Conservation (phyloP, 331 rosid species). For the Malus hybrid region DNA sequence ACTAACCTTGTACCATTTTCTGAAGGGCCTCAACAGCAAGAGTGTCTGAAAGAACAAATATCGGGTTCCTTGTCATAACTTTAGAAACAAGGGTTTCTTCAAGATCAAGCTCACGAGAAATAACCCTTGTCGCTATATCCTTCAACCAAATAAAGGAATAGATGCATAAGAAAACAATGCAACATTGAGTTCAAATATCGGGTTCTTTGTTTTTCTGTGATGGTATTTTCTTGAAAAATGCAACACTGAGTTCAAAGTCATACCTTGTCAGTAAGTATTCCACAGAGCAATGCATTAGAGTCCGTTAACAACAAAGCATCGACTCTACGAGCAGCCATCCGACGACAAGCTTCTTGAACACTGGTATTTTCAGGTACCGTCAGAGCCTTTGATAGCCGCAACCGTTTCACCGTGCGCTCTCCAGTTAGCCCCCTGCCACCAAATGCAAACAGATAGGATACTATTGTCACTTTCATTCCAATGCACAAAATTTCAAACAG, state of each 20-base stretch:
- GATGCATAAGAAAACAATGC: not conserved
- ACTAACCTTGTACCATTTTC: conserved; percentile 98
- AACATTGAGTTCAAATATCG: not conserved
- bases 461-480: not conserved
- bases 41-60: conserved; percentile 85
- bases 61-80: conserved; percentile 91
- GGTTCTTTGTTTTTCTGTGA: not conserved
- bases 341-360: conserved; percentile 73
- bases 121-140: conserved; percentile 92
- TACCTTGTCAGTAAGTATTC: conserved; percentile 98
- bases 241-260: conserved; percentile 2
- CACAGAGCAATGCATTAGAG: conserved; percentile 90
- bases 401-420: conserved; percentile 79
- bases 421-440: conserved; percentile 55
- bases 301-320: conserved; percentile 89
- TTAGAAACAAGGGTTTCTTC: conserved; percentile 81
- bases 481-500: not conserved
- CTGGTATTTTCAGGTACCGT: conserved; percentile 80
- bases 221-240: not conserved
- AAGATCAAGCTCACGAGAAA: conserved; percentile 64
- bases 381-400: conserved; percentile 86
- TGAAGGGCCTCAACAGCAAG: conserved; percentile 99
- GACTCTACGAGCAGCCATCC: conserved; percentile 90
- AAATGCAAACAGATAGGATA: conserved; percentile 11
- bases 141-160: conserved; percentile 29